Percentiles rank a stretch among this genome's conserved stretches.
Conservation (phyloP, 2,329 filamentous ascomycete species). For the Colletotrichum tropicale region DNA sequence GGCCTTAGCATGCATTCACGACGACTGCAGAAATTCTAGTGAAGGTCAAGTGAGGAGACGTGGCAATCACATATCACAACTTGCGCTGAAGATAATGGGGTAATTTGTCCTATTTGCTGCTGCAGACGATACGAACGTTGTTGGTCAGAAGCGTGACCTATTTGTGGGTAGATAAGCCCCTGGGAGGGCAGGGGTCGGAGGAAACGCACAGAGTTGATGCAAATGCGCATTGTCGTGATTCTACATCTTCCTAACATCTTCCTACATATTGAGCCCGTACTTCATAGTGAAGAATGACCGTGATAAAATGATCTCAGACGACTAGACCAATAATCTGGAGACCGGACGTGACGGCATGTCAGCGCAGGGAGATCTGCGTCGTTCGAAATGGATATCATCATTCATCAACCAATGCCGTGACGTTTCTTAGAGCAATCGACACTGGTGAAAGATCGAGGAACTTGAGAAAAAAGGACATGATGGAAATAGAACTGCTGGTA, state of each 20-base stretch:
- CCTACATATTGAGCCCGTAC: background rate
- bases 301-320: background rate
- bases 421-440: background rate
- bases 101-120: background rate
- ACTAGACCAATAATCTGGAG: background rate
- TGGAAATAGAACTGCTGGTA: rapidly evolving
- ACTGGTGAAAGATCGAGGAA: background rate
- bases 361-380: background rate
- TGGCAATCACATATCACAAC: background rate
- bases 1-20: background rate
- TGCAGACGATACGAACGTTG: background rate
- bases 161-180: background rate
- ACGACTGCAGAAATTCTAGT: background rate
- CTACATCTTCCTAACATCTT: background rate
- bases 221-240: background rate
- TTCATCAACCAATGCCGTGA: too few species aligned
- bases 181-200: background rate
- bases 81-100: background rate
- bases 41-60: background rate
- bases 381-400: background rate
- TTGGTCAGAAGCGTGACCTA: background rate
- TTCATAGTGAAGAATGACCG: rapidly evolving
- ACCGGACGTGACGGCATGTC: background rate
- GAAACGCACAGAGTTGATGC: background rate
- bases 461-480: rapidly evolving